phyloP scores from a whole-genome alignment of 768 basidiomycete genomes.

The Suillus fuscotomentosus region DNA sequence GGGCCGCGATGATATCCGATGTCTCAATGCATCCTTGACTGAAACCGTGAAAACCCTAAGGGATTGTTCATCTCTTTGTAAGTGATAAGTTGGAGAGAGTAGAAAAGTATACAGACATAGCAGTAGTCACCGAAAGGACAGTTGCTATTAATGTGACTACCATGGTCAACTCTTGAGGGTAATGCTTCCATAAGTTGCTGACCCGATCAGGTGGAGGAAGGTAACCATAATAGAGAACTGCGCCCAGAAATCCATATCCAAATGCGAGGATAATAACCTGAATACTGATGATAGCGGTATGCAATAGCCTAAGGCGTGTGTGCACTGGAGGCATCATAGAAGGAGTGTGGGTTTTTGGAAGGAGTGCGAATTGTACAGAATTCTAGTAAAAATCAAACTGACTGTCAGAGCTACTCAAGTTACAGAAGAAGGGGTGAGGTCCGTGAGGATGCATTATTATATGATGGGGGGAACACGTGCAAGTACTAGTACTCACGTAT shows the following conservation, averaged over 20 bases:
- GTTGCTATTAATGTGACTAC: conserved; percentile 9
- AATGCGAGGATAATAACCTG: conserved; percentile 1
- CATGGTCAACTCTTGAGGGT: conserved; percentile 1
- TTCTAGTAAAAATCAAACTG: too few species aligned
- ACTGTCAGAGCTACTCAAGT: too few species aligned
- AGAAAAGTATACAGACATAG: background rate
- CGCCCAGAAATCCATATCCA: conserved; percentile 7
- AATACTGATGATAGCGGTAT: background rate
- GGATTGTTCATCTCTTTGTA: background rate
- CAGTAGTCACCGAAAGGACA: background rate
- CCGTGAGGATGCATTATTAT: too few species aligned
- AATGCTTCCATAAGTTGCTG: background rate
- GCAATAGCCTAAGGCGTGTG: background rate
- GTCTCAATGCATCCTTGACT: conserved; percentile 16
- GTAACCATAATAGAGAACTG: conserved; percentile 3
- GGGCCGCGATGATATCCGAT: conserved; percentile 10
- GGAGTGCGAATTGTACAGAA: too few species aligned
- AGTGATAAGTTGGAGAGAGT: background rate
- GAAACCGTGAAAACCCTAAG: background rate
- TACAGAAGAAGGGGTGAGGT: too few species aligned
- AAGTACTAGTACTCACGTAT: too few species aligned
- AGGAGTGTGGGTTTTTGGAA: background rate
- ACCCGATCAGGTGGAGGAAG: conserved; percentile 1
- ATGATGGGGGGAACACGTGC: too few species aligned
- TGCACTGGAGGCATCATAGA: background rate